Conservation (phyloP, 2,329 filamentous ascomycete genomes). For the Colletotrichum sp. region DNA sequence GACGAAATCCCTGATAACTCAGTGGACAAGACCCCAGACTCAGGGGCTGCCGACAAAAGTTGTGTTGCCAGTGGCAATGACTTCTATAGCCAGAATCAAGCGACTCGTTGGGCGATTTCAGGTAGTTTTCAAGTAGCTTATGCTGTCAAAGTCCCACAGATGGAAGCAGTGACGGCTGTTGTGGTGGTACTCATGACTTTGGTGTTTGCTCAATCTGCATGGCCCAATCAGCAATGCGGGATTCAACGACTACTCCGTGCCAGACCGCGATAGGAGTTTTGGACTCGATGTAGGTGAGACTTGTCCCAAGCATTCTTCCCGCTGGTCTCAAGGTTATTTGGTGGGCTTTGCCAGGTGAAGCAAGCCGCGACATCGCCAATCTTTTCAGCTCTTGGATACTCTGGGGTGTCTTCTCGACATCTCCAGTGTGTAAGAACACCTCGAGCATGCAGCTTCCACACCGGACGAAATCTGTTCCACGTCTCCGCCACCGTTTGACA, state of each 20-base stretch:
- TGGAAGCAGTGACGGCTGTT: neutral
- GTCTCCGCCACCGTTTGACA: neutral
- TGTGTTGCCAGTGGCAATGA: fast-evolving
- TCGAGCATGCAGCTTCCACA: neutral
- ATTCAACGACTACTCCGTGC: neutral
- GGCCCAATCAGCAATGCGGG: neutral
- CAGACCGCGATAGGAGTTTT: neutral
- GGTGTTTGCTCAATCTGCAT: neutral
- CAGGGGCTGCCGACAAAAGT: neutral
- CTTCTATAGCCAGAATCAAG: neutral
- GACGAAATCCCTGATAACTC: neutral
- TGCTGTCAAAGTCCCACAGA: fast-evolving
- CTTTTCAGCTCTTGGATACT: neutral
- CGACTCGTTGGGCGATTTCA: neutral
- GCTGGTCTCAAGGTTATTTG: neutral
- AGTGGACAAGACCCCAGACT: neutral
- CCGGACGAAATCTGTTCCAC: neutral
- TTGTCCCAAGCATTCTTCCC: neutral
- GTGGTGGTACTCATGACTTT: neutral
- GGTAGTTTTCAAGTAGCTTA: neutral
- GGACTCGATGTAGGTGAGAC: neutral
- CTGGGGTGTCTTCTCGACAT: neutral
- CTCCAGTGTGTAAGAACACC: fast-evolving
- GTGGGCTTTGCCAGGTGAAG: neutral
- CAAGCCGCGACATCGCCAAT: neutral